Evolutionary conservation across 2,329 filamentous ascomycete species (phyloP).

Genomic region (Pseudocercospora vitis): DNA sequence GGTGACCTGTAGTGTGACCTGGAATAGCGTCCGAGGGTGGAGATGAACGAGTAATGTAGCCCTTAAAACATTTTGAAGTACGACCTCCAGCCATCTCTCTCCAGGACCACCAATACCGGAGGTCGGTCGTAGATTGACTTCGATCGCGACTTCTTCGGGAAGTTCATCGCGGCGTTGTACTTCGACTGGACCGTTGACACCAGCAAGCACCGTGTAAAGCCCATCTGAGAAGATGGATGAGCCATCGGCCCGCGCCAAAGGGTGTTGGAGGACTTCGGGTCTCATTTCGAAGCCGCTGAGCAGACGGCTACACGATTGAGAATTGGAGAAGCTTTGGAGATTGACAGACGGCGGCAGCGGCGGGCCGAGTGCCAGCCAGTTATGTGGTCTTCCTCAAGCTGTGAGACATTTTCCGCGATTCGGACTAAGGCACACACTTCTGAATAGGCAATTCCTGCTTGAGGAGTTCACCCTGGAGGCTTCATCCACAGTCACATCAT

Average conservation of each 20-base stretch:
- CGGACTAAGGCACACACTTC: too few relatives aligned
- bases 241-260: constrained; percentile 71
- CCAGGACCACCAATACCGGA: constrained; percentile 68
- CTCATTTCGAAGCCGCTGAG: constrained; percentile 19
- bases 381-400: too few relatives aligned
- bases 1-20: constrained; percentile 74
- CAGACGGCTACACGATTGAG: not conserved
- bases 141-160: constrained; percentile 84
- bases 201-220: constrained; percentile 78
- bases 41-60: constrained; percentile 72
- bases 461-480: too few relatives aligned
- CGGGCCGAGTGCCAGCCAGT: not conserved
- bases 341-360: not conserved
- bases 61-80: constrained; percentile 70
- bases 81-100: constrained; percentile 73
- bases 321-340: not conserved
- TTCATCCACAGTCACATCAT: too few relatives aligned
- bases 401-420: too few relatives aligned
- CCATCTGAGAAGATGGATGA: constrained; percentile 74
- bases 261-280: constrained; percentile 35
- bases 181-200: constrained; percentile 92
- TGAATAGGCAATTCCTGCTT: too few relatives aligned
- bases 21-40: constrained; percentile 75
- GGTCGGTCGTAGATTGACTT: constrained; percentile 84
- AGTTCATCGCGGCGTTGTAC: constrained; percentile 84